Conservation (phyloP, 129 eudicot species). For the Apium graveolens region DNA sequence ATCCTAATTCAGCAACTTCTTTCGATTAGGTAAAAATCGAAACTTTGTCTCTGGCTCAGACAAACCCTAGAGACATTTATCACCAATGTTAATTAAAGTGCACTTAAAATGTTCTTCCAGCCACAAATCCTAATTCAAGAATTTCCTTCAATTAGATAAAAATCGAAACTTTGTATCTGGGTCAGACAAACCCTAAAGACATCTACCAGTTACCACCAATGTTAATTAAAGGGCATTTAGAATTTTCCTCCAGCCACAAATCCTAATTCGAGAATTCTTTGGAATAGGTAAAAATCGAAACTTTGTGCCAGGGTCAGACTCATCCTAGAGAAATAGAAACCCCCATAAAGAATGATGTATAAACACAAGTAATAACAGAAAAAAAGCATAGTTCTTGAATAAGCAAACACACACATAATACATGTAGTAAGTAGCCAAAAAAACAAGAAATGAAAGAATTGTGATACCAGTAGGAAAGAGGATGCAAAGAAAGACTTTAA, state of each 20-base stretch:
- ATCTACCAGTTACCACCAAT: slow-evolving; percentile 21
- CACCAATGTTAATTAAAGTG: background rate
- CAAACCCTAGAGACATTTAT: slow-evolving; percentile 7
- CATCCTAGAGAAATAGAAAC: background rate
- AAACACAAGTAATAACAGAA: background rate
- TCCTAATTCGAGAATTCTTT: background rate
- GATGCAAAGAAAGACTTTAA: too few species aligned
- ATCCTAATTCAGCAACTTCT: background rate
- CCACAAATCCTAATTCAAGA: background rate
- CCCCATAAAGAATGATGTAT: background rate
- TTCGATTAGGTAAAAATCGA: background rate
- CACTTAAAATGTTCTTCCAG: background rate
- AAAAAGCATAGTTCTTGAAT: background rate
- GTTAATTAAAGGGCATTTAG: background rate
- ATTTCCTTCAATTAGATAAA: background rate
- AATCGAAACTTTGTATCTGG: background rate
- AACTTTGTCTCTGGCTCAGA: background rate
- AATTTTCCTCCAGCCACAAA: background rate
- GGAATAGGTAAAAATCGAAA: background rate
- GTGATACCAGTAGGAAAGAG: background rate
- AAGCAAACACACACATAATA: background rate
- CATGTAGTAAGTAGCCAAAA: too few species aligned
- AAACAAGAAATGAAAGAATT: background rate
- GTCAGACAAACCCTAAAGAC: background rate
- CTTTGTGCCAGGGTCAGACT: background rate